Percentiles rank a stretch among this genome's conserved stretches.
Evolutionary conservation across 805 yeast genomes (phyloP).

Genomic region (Zygotorulaspora danielsina): DNA sequence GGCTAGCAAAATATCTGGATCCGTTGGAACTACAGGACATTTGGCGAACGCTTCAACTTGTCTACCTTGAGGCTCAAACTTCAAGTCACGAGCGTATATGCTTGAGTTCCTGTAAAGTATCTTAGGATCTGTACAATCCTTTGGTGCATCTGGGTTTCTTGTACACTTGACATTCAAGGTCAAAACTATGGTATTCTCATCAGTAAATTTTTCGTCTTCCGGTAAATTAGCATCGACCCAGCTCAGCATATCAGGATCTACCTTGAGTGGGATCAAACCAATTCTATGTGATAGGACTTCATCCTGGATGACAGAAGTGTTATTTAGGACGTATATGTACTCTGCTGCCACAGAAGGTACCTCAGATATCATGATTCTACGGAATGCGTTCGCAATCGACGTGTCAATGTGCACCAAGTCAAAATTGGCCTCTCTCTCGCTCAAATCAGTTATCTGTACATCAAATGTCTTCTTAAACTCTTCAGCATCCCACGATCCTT

Average conservation of each 20-base stretch:
- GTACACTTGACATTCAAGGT: constrained; percentile 79
- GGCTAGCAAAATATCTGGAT: constrained; percentile 86
- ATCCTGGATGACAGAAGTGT: constrained; percentile 95
- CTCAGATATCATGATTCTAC: constrained; percentile 95
- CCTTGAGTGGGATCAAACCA: constrained; percentile 84
- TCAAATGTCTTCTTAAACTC: constrained; percentile 66
- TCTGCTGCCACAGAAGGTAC: constrained; percentile 96
- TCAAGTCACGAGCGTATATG: constrained; percentile 85
- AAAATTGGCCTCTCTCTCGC: constrained; percentile 73
- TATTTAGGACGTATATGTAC: constrained; percentile 82
- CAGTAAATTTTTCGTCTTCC: constrained; percentile 70
- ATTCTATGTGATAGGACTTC: constrained; percentile 95
- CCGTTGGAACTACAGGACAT: constrained; percentile 67
- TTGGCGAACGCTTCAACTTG: constrained; percentile 69
- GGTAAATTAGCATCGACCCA: constrained; percentile 73
- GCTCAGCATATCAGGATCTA: constrained; percentile 81
- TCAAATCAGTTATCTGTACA: constrained; percentile 60
- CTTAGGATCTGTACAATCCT: constrained; percentile 73
- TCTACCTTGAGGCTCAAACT: constrained; percentile 87
- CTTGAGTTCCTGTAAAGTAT: constrained; percentile 77
- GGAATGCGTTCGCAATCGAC: constrained; percentile 90
- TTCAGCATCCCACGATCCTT: constrained; percentile 77
- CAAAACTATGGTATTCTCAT: constrained; percentile 84
- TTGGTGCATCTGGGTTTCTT: constrained; percentile 77
- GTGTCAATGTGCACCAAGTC: constrained; percentile 86